These are phyloP conservation scores for Clitopilus passeckerianus DNA, from an alignment of 768 basidiomycete genomes.

Conservation along the genomic window DNA sequence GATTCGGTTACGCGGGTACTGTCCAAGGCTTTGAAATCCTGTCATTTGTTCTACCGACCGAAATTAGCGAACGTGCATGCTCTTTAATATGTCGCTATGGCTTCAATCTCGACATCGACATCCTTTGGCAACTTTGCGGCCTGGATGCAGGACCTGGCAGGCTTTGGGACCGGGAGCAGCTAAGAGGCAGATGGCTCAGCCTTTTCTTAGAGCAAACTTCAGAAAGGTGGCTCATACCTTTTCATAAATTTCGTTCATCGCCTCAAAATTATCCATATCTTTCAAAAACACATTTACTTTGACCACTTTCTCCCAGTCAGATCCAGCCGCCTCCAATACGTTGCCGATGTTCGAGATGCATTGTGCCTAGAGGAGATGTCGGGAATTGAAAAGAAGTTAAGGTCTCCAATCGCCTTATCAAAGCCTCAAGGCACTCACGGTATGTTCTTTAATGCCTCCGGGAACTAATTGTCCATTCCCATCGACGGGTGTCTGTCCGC, in stretches of 20 bases:
- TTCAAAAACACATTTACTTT: constrained; percentile 59
- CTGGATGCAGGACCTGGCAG: constrained; percentile 74
- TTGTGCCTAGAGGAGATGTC: constrained; percentile 34
- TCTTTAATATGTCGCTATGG: constrained; percentile 41
- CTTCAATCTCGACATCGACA: constrained; percentile 72
- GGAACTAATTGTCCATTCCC: constrained; percentile 40
- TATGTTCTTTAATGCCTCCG: constrained; percentile 58
- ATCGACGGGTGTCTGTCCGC: constrained; percentile 54
- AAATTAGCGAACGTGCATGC: neutral
- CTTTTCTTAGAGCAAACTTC: neutral
- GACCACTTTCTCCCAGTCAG: constrained; percentile 56
- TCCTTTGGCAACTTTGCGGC: constrained; percentile 63
- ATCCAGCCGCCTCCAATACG: constrained; percentile 48
- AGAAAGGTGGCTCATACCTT: constrained; percentile 27
- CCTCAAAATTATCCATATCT: constrained; percentile 50
- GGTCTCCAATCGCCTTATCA: neutral
- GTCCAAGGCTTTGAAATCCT: neutral
- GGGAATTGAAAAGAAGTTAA: neutral
- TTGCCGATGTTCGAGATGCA: constrained; percentile 52
- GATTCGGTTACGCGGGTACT: neutral
- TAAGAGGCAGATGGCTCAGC: constrained; percentile 8
- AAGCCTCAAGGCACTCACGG: constrained; percentile 28
- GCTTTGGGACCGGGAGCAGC: constrained; percentile 51
- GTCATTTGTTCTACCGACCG: neutral
- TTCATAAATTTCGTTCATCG: constrained; percentile 56